Evolutionary conservation across 805 yeast genomes (phyloP).

Genomic region (Lipomyces starkeyi): DNA sequence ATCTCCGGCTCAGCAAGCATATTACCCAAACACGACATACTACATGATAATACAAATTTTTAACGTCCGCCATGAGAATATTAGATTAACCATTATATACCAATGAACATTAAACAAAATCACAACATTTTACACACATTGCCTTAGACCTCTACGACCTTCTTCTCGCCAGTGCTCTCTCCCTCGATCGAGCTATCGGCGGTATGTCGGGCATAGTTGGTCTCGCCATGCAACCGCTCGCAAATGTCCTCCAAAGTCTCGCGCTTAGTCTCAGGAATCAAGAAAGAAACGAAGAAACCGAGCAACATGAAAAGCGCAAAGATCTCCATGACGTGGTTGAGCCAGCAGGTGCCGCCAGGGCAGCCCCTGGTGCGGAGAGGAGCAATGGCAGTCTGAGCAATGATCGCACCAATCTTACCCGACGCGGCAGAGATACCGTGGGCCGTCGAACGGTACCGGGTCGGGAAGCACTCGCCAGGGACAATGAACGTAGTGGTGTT

Average conservation of each 20-base stretch:
- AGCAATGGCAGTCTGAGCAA: slow-evolving; percentile 62
- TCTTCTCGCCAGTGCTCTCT: slow-evolving; percentile 20
- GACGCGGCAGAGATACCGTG: slow-evolving; percentile 93
- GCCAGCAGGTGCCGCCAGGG: slow-evolving; percentile 73
- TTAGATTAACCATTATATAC: too few species aligned
- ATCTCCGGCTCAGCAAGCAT: too few species aligned
- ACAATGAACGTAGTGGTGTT: slow-evolving; percentile 88
- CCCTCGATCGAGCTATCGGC: slow-evolving; percentile 14
- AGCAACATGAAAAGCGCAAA: slow-evolving; percentile 89
- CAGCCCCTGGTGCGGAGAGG: slow-evolving; percentile 81
- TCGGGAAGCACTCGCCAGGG: slow-evolving; percentile 93
- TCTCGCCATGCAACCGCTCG: slow-evolving; percentile 82
- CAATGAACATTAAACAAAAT: too few species aligned
- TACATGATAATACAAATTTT: too few species aligned
- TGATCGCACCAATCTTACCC: slow-evolving; percentile 91
- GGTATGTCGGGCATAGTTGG: slow-evolving; percentile 1
- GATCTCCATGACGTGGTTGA: slow-evolving; percentile 92
- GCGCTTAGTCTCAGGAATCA: slow-evolving; percentile 91
- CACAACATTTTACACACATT: too few species aligned
- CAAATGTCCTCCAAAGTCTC: slow-evolving; percentile 83
- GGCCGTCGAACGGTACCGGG: slow-evolving; percentile 93
- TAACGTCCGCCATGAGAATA: too few species aligned
- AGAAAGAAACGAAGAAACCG: slow-evolving; percentile 68
- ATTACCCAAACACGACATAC: too few species aligned
- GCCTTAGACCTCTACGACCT: slow-evolving; percentile 17